phyloP scores from a whole-genome alignment of 345 rosid species.

The Anastatica hierochuntica region DNA sequence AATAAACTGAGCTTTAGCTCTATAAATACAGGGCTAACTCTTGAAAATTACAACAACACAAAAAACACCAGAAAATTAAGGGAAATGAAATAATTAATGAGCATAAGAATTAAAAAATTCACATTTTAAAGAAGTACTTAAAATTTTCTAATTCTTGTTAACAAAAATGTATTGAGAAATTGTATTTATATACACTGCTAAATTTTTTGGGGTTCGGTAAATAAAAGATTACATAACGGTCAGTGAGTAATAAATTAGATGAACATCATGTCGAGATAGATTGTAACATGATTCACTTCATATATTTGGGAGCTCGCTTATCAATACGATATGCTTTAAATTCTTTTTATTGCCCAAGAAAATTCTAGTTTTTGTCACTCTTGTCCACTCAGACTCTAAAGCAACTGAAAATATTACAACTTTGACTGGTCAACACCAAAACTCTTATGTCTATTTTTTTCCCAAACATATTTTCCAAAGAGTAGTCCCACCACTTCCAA shows the following conservation, averaged over 20 bases:
- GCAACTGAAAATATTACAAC: conserved; percentile 12
- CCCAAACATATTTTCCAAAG: not conserved
- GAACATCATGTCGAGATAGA: conserved; percentile 18
- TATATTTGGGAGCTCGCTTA: conserved; percentile 12
- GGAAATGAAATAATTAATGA: too few species aligned
- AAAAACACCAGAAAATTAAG: too few species aligned
- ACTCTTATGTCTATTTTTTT: conserved; percentile 3
- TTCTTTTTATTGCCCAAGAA: conserved; percentile 18
- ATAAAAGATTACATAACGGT: too few species aligned
- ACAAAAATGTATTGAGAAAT: too few species aligned
- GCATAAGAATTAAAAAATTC: too few species aligned
- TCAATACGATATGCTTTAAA: conserved; percentile 24
- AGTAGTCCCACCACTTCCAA: conserved; percentile 13
- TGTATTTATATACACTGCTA: too few species aligned
- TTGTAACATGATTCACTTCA: conserved; percentile 18
- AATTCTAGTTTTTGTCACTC: conserved; percentile 20
- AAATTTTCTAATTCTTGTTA: too few species aligned
- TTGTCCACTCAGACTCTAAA: conserved; percentile 9
- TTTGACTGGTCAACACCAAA: conserved; percentile 26
- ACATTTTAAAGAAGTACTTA: too few species aligned
- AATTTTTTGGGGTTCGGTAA: too few species aligned
- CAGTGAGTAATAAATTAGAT: not conserved
- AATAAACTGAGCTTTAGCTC: too few species aligned
- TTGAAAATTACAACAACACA: too few species aligned
- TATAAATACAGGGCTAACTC: too few species aligned